Evolutionary conservation across 2,329 filamentous ascomycete genomes (phyloP).

Genomic region (Scedosporium dehoogii): DNA sequence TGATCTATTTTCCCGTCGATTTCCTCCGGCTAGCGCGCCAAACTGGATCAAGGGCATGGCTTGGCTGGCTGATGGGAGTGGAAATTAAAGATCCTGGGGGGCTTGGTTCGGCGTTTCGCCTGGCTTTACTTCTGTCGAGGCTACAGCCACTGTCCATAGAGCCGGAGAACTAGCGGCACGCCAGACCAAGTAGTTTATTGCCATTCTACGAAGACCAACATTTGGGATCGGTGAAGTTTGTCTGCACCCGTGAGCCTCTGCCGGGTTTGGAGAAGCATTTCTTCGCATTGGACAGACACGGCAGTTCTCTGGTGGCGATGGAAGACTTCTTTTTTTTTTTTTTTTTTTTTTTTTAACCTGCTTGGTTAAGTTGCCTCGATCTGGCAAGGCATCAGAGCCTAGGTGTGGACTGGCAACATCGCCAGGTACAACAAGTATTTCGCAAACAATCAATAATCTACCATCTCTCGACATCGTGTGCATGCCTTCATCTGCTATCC

Average conservation of each 20-base stretch:
- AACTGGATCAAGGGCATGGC: not conserved
- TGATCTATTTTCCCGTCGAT: not conserved
- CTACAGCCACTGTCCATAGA: not conserved
- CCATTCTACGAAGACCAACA: not conserved
- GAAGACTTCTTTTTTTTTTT: not conserved
- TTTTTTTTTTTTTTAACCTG: not conserved
- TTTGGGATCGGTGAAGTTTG: not conserved
- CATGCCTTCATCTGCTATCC: too few species aligned
- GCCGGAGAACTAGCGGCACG: not conserved
- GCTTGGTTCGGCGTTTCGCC: conserved; percentile 1
- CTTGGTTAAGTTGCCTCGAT: not conserved
- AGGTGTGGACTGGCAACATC: too few species aligned
- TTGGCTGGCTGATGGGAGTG: not conserved
- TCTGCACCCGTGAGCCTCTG: not conserved
- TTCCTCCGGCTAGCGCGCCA: not conserved
- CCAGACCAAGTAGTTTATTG: not conserved
- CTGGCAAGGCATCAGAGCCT: not conserved
- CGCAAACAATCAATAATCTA: too few species aligned
- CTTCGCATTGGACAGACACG: not conserved
- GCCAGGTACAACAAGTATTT: too few species aligned
- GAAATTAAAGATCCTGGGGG: conserved; percentile 2
- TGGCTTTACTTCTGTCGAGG: not conserved
- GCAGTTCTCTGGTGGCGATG: not conserved
- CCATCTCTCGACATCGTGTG: too few species aligned
- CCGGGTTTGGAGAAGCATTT: not conserved